Evolutionary conservation across 495 filamentous ascomycete genomes (phyloP).

Genomic region (Filosporella fistucella): DNA sequence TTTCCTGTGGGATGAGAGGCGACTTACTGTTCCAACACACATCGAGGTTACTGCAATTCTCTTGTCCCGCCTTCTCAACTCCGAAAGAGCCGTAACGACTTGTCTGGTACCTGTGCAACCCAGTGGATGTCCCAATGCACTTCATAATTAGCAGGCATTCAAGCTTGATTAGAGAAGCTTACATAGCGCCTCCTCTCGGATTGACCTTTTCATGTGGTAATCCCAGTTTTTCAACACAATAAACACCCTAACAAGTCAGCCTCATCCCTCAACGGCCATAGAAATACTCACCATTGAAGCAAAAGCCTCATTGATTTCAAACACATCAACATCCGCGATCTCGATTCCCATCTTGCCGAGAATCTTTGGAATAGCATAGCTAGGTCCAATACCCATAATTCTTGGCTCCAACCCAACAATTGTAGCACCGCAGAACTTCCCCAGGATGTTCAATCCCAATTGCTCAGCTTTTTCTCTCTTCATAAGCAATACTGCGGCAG

Average conservation of each 20-base stretch:
- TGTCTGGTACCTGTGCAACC: conserved; percentile 76
- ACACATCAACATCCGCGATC: conserved; percentile 77
- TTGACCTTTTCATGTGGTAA: conserved; percentile 85
- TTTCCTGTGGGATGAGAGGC: neutral
- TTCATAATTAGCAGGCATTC: neutral
- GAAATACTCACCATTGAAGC: conserved; percentile 64
- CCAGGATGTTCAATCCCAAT: conserved; percentile 84
- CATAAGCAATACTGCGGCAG: conserved; percentile 89
- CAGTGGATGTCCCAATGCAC: conserved; percentile 74
- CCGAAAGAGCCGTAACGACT: conserved; percentile 75
- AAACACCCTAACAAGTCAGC: conserved; percentile 52
- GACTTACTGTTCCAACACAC: conserved; percentile 73
- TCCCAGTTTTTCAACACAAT: conserved; percentile 74
- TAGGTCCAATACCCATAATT: conserved; percentile 96
- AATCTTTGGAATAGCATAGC: conserved; percentile 90
- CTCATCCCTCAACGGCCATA: no score
- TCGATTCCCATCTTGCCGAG: conserved; percentile 70
- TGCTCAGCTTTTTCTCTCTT: conserved; percentile 80
- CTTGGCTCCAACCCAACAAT: conserved; percentile 84
- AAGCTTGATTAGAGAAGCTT: conserved; percentile 23
- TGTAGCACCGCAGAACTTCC: conserved; percentile 88
- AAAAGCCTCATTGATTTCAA: conserved; percentile 97
- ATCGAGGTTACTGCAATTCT: conserved; percentile 80
- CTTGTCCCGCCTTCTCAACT: conserved; percentile 70
- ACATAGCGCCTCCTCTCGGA: conserved; percentile 71